Evolutionary conservation across 257 asterid genomes (phyloP).

Genomic region (Capsicum chinense): DNA sequence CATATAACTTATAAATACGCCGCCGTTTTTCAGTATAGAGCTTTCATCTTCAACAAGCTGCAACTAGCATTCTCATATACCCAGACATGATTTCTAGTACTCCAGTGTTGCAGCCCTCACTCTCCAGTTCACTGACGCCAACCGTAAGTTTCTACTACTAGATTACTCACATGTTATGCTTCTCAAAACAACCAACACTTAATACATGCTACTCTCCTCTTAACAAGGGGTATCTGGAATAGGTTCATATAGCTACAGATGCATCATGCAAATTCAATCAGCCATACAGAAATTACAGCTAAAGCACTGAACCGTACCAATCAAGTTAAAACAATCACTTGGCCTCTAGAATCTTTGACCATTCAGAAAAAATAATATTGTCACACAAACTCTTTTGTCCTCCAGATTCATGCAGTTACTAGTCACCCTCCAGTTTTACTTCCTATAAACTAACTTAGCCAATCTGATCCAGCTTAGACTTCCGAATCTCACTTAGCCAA

Average conservation of each 20-base stretch:
- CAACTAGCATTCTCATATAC: slow-evolving; percentile 20
- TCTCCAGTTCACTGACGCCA: neutral
- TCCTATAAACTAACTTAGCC: neutral
- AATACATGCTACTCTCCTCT: slow-evolving; percentile 21
- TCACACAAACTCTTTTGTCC: slow-evolving; percentile 6
- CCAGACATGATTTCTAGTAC: neutral
- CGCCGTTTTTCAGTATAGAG: neutral
- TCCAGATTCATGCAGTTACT: slow-evolving; percentile 12
- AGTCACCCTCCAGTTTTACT: slow-evolving; percentile 11
- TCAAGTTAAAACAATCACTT: neutral
- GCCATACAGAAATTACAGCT: neutral
- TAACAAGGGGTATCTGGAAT: neutral
- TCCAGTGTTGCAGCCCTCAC: neutral
- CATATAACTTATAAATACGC: neutral
- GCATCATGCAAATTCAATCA: slow-evolving; percentile 18
- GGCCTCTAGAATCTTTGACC: slow-evolving; percentile 22
- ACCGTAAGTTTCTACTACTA: neutral
- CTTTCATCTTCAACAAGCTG: neutral
- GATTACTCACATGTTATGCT: neutral
- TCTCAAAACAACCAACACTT: neutral
- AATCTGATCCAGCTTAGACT: neutral
- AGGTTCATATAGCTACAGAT: slow-evolving; percentile 9
- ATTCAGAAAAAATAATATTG: neutral
- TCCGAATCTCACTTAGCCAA: neutral
- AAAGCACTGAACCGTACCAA: slow-evolving; percentile 1